Base-by-base conservation (phyloP, 805 yeast species). In the Saccharomycopsis sp. region DNA sequence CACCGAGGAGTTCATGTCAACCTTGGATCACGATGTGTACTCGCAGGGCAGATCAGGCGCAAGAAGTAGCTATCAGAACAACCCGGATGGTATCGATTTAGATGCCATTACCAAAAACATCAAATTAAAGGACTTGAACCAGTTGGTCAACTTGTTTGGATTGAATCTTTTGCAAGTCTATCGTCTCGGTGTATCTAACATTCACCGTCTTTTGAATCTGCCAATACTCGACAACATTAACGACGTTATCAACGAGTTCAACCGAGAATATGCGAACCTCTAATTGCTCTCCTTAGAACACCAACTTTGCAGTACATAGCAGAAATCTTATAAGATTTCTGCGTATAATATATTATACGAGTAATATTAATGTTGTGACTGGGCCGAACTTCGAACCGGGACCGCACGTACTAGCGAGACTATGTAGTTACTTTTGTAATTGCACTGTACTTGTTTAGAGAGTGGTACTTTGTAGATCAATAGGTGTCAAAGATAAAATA, bases 131-230 rank as follows among this genome's bases (percentile, higher is more conserved):
- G 53, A 57, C 29, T 24, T 53, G n/a, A 40, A 53, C 7, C 54
- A 48, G 29, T 54, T 57, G 37, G 57, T 57, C 15, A 37, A 50
- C 23, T 48, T 57, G 24, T 57, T 57, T 54, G 61, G 61, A 4
- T n/a, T 54, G 23, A 57, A 57, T 34, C 44, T 57, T 24, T 23
- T 50, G 3, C 51, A 57, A 29, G 29, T 55, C n/a, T 57, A 57
- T 41, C 14, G 57, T 9, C 23, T 57, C 23, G 51, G 47, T 4
- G 50, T 52, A 12, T 40, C 24, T 9, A 54, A 23, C 18, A 29
- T 54, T 21, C 47, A 54, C 23, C 16, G 48, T 14, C 24, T 55
- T 12, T 40, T 52, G 2, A 57, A 21, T 20, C 51, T 37, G 7
- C 24, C 18, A 12, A 9, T 57, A 2, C 53, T 46, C 21, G 24